A percentile compares a stretch with the other conserved stretches of the same genome.
Conservation (phyloP, 257 asterid species). For the Solanum acaule region DNA sequence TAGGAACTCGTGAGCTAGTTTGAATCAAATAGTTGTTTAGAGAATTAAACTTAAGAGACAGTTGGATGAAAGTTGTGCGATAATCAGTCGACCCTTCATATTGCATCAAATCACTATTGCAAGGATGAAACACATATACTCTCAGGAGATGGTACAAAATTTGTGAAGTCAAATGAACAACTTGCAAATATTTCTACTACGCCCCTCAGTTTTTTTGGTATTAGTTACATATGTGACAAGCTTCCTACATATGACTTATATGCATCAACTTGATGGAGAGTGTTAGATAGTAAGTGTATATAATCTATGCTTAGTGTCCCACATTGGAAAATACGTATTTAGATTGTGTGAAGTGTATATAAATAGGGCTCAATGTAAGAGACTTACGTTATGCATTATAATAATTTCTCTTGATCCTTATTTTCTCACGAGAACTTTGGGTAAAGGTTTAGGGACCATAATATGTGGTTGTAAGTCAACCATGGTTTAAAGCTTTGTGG, state of each 20-base stretch:
- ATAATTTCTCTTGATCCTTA: neutral
- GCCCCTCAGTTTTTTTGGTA: neutral
- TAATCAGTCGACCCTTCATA: neutral
- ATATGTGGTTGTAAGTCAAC: neutral
- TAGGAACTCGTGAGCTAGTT: neutral
- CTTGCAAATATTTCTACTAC: neutral
- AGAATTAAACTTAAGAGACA: neutral
- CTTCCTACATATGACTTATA: neutral
- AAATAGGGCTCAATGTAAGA: neutral
- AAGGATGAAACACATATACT: neutral
- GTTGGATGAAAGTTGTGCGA: neutral
- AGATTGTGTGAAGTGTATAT: neutral
- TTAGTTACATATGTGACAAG: neutral
- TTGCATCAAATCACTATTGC: neutral
- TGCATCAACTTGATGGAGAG: neutral
- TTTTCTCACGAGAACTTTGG: neutral
- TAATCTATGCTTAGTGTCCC: neutral
- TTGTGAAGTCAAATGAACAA: too few species aligned
- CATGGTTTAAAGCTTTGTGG: neutral
- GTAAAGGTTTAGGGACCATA: neutral
- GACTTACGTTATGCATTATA: neutral
- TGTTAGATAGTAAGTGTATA: neutral
- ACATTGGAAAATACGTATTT: neutral
- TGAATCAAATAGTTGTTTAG: neutral
- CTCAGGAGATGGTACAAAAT: too few species aligned